These are phyloP conservation scores for Pyracantha coccinea DNA, from an alignment of 331 rosid genomes.

Conservation along the genomic window DNA sequence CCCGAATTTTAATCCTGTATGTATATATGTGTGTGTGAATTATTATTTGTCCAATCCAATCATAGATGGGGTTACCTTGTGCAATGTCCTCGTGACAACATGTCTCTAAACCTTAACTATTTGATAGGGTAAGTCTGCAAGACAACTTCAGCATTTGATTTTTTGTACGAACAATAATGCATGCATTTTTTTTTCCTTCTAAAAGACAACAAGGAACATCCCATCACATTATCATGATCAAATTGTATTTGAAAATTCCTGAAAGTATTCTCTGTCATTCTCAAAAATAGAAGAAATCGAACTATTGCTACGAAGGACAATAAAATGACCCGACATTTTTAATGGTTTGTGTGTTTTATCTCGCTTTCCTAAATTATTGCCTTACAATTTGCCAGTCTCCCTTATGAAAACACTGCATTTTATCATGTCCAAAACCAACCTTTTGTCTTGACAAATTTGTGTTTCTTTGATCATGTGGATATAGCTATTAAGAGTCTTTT, in stretches of 20 bases:
- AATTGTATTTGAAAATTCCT: background rate
- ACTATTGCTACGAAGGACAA: background rate
- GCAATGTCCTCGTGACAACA: conserved; percentile 17
- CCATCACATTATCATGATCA: conserved; percentile 8
- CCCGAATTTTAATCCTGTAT: too few relatives aligned
- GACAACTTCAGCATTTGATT: conserved; percentile 13
- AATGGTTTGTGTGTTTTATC: background rate
- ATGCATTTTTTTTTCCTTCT: background rate
- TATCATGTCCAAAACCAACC: background rate
- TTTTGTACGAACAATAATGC: conserved; percentile 6
- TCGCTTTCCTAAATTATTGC: background rate
- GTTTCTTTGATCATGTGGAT: background rate
- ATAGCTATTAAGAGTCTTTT: background rate
- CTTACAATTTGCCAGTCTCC: background rate
- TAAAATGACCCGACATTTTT: background rate
- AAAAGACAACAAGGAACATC: background rate
- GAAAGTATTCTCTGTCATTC: background rate
- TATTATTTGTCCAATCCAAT: background rate
- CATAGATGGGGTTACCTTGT: conserved; percentile 9
- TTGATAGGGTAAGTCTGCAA: background rate
- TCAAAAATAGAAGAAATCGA: background rate
- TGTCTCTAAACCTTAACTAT: background rate
- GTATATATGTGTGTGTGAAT: too few relatives aligned
- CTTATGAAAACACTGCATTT: background rate
- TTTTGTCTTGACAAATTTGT: background rate